phyloP scores from a whole-genome alignment of 2,329 filamentous ascomycete genomes.

The Geosmithia flava region DNA sequence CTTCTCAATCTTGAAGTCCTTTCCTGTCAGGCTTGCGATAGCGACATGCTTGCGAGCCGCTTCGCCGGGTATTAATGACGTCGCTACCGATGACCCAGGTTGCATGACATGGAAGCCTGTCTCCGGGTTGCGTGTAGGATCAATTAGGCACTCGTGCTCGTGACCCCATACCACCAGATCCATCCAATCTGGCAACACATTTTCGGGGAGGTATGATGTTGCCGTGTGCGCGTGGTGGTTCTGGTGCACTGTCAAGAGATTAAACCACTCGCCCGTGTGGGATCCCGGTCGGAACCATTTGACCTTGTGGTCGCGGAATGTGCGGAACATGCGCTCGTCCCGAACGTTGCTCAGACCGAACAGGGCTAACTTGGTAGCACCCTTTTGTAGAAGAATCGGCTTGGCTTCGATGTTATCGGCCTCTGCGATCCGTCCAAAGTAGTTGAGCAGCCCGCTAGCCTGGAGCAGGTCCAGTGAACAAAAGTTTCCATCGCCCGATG shows the following conservation, averaged over 20 bases:
- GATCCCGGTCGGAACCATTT: slow-evolving; percentile 79
- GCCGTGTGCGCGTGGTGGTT: slow-evolving; percentile 89
- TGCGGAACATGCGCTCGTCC: slow-evolving; percentile 88
- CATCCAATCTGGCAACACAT: slow-evolving; percentile 81
- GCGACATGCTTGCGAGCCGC: slow-evolving; percentile 85
- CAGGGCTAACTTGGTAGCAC: slow-evolving; percentile 78
- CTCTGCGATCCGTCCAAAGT: slow-evolving; percentile 85
- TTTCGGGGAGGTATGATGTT: slow-evolving; percentile 89
- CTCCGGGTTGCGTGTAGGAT: slow-evolving; percentile 71
- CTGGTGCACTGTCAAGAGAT: slow-evolving; percentile 87
- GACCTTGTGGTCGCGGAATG: slow-evolving; percentile 85
- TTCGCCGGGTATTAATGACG: slow-evolving; percentile 81
- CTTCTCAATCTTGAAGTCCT: slow-evolving; percentile 67
- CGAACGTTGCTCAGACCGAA: slow-evolving; percentile 94
- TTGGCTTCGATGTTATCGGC: slow-evolving; percentile 90
- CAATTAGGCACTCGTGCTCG: slow-evolving; percentile 90
- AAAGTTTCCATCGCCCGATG: slow-evolving; percentile 86
- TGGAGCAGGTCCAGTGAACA: slow-evolving; percentile 87
- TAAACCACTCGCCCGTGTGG: slow-evolving; percentile 87
- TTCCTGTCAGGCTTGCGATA: slow-evolving; percentile 72
- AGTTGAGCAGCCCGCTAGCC: slow-evolving; percentile 84
- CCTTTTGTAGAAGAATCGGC: slow-evolving; percentile 87
- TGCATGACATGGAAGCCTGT: slow-evolving; percentile 95
- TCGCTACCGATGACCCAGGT: slow-evolving; percentile 90
- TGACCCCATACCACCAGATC: slow-evolving; percentile 94